phyloP scores from a whole-genome alignment of 345 rosid genomes.

The Citrus unshiu region DNA sequence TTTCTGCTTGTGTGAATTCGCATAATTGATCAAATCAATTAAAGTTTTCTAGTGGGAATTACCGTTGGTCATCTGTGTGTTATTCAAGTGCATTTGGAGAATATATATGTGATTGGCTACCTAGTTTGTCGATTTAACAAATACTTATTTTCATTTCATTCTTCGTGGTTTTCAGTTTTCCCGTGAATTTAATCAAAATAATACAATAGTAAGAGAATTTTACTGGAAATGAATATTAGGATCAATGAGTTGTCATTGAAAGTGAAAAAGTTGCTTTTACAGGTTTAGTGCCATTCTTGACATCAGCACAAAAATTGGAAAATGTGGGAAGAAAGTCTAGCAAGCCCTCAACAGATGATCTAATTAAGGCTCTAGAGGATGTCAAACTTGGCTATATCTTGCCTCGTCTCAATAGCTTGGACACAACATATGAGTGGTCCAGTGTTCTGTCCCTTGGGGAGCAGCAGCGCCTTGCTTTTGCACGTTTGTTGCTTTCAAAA shows the following conservation, averaged over 20 bases:
- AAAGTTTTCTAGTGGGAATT: neutral
- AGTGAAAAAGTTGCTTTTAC: constrained; percentile 8
- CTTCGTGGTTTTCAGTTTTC: neutral
- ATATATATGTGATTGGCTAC: neutral
- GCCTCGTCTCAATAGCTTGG: constrained; percentile 69
- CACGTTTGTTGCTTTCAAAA: constrained; percentile 73
- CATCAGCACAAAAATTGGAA: constrained; percentile 17
- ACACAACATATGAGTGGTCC: constrained; percentile 76
- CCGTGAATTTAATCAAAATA: neutral
- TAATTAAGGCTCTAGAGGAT: constrained; percentile 54
- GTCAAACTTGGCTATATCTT: constrained; percentile 71
- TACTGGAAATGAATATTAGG: neutral
- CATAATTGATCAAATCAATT: neutral
- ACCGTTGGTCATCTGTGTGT: neutral
- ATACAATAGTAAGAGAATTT: neutral
- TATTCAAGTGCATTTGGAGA: neutral
- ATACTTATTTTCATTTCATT: neutral
- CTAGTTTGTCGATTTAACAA: neutral
- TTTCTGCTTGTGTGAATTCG: neutral
- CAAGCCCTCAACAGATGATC: constrained; percentile 65
- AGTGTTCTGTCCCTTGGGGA: constrained; percentile 97
- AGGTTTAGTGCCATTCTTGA: constrained; percentile 54
- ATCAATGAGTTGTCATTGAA: neutral
- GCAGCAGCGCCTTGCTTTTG: constrained; percentile 95
- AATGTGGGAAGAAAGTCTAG: constrained; percentile 26